A percentile compares a stretch with the other conserved stretches of the same genome.
These are phyloP conservation scores for Pythium pyrilobum DNA, from an alignment of 352 stramenopile genomes.

Conservation along the genomic window DNA sequence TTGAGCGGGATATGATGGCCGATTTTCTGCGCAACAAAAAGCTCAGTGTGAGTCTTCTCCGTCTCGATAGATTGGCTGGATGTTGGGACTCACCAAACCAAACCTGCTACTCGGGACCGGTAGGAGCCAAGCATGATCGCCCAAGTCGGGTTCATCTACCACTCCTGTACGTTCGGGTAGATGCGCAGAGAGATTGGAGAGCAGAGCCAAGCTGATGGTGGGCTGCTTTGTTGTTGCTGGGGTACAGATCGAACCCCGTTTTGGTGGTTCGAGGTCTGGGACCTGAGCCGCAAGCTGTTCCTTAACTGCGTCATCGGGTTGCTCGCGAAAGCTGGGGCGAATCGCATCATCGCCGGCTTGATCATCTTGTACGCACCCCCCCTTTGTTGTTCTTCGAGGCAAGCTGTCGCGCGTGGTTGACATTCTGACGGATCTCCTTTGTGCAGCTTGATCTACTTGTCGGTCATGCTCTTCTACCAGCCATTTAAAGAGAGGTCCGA, in stretches of 20 bases:
- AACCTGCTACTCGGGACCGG: neutral
- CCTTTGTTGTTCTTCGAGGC: neutral
- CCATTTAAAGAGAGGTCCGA: slow-evolving; percentile 61
- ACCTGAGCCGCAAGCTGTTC: slow-evolving; percentile 64
- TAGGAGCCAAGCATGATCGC: slow-evolving; percentile 68
- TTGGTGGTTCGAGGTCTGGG: slow-evolving; percentile 80
- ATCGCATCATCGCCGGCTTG: slow-evolving; percentile 63
- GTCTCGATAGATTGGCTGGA: too few species aligned
- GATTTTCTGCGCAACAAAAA: slow-evolving; percentile 52
- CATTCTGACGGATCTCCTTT: neutral
- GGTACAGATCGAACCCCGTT: slow-evolving; percentile 48
- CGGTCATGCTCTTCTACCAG: slow-evolving; percentile 65
- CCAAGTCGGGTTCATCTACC: slow-evolving; percentile 77
- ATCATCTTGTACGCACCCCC: slow-evolving; percentile 50
- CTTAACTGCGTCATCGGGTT: slow-evolving; percentile 65
- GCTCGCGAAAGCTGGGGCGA: slow-evolving; percentile 53
- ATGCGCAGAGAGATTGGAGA: too few species aligned
- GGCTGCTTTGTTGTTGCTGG: neutral
- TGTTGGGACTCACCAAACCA: too few species aligned
- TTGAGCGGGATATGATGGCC: slow-evolving; percentile 46
- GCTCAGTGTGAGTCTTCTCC: slow-evolving; percentile 33
- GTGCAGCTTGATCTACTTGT: slow-evolving; percentile 64
- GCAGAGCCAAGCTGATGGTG: too few species aligned
- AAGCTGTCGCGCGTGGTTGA: too few species aligned
- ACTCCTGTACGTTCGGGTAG: slow-evolving; percentile 65